phyloP scores from a whole-genome alignment of 345 rosid species.

The Gossypium longicalyx region DNA sequence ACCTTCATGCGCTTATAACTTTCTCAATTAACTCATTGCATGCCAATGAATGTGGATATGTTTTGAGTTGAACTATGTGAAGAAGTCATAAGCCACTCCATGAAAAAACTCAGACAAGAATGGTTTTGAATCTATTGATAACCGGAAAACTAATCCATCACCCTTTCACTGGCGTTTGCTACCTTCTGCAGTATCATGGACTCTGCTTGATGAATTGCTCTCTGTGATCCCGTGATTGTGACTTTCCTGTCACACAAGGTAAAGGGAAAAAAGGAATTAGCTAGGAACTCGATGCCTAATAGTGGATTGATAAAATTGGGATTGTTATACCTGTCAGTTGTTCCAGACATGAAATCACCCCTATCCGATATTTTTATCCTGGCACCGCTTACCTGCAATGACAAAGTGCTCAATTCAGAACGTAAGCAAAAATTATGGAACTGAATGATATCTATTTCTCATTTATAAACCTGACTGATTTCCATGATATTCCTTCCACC shows the following conservation, averaged over 20 bases:
- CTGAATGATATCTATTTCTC: neutral
- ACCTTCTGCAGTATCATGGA: constrained; percentile 94
- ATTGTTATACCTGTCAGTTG: constrained; percentile 64
- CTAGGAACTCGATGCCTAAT: neutral
- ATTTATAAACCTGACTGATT: constrained; percentile 70
- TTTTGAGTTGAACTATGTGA: constrained; percentile 14
- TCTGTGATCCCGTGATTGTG: constrained; percentile 84
- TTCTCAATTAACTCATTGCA: constrained; percentile 15
- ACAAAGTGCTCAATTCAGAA: constrained; percentile 15
- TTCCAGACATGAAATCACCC: constrained; percentile 95
- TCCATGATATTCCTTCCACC: constrained; percentile 96
- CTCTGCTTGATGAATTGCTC: constrained; percentile 83
- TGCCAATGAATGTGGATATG: constrained; percentile 8
- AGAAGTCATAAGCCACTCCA: constrained; percentile 10
- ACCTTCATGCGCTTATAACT: constrained; percentile 12
- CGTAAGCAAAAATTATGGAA: neutral
- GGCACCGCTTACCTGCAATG: constrained; percentile 82
- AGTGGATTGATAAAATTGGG: neutral
- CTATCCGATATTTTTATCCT: constrained; percentile 89
- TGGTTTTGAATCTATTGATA: neutral
- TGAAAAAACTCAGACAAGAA: constrained; percentile 18
- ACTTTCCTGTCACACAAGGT: constrained; percentile 64
- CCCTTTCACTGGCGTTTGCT: constrained; percentile 74
- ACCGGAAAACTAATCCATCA: constrained; percentile 40
- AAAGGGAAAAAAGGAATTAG: neutral